These are phyloP conservation scores for Collybia mongolica DNA, from an alignment of 768 basidiomycete genomes.

Conservation along the genomic window DNA sequence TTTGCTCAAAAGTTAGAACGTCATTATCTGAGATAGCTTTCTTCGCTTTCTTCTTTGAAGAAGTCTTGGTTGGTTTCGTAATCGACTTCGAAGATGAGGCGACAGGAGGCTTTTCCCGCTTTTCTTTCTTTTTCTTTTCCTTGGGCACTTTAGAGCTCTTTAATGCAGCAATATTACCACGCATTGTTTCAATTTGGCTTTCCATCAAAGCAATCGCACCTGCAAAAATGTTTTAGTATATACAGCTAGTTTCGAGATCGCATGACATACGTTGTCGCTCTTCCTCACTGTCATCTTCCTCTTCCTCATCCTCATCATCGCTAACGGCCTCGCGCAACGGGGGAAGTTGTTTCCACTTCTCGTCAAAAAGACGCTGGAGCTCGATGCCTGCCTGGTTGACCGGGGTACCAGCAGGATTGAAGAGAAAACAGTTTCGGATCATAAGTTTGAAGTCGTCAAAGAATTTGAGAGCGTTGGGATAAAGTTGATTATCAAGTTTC, in stretches of 20 bases:
- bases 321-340: conserved; percentile 51
- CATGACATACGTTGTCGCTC: conserved; percentile 64
- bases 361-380: conserved; percentile 85
- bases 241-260: conserved; percentile 2
- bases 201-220: conserved; percentile 79
- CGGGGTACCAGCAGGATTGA: conserved; percentile 86
- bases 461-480: conserved; percentile 77
- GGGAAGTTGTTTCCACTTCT: conserved; percentile 86
- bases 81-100: conserved; percentile 66
- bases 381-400: conserved; percentile 87
- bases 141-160: conserved; percentile 55
- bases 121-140: conserved; percentile 74
- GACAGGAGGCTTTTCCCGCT: conserved; percentile 48
- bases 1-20: conserved; percentile 90
- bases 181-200: conserved; percentile 77
- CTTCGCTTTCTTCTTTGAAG: conserved; percentile 63
- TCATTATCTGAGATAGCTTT: conserved; percentile 75
- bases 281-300: conserved; percentile 66
- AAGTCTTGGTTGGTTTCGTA: conserved; percentile 47
- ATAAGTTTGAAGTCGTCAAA: conserved; percentile 92
- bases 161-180: conserved; percentile 62
- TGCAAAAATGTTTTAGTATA: conserved; percentile 30
- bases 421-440: conserved; percentile 90
- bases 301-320: conserved; percentile 66
- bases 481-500: conserved; percentile 79